phyloP scores from a whole-genome alignment of 768 basidiomycete genomes.

The Favolaschia claudopus region DNA sequence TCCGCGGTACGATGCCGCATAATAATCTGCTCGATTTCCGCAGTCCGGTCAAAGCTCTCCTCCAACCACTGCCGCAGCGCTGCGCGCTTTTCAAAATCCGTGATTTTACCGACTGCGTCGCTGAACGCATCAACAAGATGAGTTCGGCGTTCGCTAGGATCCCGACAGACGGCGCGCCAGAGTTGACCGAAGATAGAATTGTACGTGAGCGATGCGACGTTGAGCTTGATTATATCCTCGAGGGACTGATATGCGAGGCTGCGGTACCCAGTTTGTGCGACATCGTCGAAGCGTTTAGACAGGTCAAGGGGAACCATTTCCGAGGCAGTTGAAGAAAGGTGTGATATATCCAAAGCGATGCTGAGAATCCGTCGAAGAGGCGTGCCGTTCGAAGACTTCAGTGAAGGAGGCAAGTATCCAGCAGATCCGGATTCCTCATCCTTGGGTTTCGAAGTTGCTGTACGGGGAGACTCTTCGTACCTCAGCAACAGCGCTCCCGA shows the following conservation, averaged over 20 bases:
- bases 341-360: constrained; percentile 2
- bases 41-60: constrained; percentile 35
- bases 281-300: constrained; percentile 29
- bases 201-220: constrained; percentile 35
- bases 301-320: constrained; percentile 29
- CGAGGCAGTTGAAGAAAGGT: constrained; percentile 12
- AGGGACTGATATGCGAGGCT: constrained; percentile 30
- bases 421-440: constrained; percentile 24
- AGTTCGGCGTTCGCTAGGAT: constrained; percentile 22
- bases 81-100: constrained; percentile 23
- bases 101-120: constrained; percentile 28
- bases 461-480: constrained; percentile 26
- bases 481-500: constrained; percentile 15
- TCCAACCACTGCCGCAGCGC: constrained; percentile 36
- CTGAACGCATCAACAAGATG: constrained; percentile 33
- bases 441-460: constrained; percentile 12
- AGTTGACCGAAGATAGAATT: constrained; percentile 39
- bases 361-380: constrained; percentile 13
- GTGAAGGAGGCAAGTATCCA: constrained; percentile 31
- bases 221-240: constrained; percentile 32
- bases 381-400: neutral
- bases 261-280: constrained; percentile 28
- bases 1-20: constrained; percentile 15
- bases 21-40: constrained; percentile 35
- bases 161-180: constrained; percentile 39